These are phyloP conservation scores for Amanita polypyramis DNA, from an alignment of 768 basidiomycete genomes.

Conservation along the genomic window DNA sequence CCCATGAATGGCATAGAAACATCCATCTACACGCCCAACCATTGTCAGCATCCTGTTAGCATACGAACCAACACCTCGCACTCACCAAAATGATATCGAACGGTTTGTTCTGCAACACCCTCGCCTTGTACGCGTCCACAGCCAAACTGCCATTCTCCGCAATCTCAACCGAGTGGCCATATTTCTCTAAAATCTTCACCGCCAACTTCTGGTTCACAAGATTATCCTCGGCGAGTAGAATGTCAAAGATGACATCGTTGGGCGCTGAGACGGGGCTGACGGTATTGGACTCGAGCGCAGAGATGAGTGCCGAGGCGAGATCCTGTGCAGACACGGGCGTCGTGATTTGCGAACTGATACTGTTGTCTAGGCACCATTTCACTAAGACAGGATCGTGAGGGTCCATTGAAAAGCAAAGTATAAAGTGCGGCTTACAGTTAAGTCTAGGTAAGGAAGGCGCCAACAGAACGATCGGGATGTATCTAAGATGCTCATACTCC, in stretches of 20 bases:
- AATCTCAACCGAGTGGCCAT: constrained; percentile 91
- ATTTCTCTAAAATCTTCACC: constrained; percentile 92
- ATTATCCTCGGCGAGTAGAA: constrained; percentile 95
- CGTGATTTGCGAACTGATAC: constrained; percentile 90
- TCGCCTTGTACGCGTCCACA: constrained; percentile 81
- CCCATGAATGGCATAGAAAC: constrained; percentile 99
- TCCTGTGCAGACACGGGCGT: constrained; percentile 85
- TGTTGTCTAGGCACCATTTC: constrained; percentile 95
- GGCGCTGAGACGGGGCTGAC: constrained; percentile 80
- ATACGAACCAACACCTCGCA: constrained; percentile 9
- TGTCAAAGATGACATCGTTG: constrained; percentile 82
- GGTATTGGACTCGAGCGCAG: constrained; percentile 91
- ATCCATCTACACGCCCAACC: constrained; percentile 62
- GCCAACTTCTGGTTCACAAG: constrained; percentile 93
- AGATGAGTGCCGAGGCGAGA: constrained; percentile 83
- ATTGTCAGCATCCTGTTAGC: constrained; percentile 2
- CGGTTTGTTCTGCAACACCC: constrained; percentile 58
- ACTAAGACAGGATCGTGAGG: constrained; percentile 31
- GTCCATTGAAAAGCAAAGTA: constrained; percentile 7
- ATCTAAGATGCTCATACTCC: constrained; percentile 88
- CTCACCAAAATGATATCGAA: constrained; percentile 89
- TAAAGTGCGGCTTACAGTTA: constrained; percentile 43
- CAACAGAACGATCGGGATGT: constrained; percentile 91
- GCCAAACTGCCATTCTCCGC: constrained; percentile 96
- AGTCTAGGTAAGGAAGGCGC: constrained; percentile 69